Percentiles rank a stretch among this genome's conserved stretches.
Evolutionary conservation across 768 basidiomycete genomes (phyloP).

Genomic region (Boletus pseudo-olivaceus): DNA sequence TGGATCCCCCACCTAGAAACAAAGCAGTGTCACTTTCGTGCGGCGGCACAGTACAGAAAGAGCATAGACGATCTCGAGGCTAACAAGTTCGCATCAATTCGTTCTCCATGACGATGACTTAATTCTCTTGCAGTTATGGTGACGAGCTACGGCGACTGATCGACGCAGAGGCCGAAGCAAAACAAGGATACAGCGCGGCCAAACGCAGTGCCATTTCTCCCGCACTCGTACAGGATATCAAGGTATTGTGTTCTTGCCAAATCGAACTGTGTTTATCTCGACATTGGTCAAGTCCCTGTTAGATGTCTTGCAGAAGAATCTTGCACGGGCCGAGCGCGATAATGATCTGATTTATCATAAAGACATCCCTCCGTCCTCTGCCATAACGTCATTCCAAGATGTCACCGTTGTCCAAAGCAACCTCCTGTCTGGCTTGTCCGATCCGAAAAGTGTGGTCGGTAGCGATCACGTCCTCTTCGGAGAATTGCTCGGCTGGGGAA

Average conservation of each 20-base stretch:
- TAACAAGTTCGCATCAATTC: slow-evolving; percentile 47
- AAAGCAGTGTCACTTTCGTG: slow-evolving; percentile 82
- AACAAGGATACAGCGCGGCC: slow-evolving; percentile 65
- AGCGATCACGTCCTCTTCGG: slow-evolving; percentile 63
- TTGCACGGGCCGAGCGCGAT: slow-evolving; percentile 77
- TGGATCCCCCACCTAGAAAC: slow-evolving; percentile 81
- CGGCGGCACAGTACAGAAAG: slow-evolving; percentile 86
- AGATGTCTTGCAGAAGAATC: slow-evolving; percentile 62
- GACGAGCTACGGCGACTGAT: slow-evolving; percentile 76
- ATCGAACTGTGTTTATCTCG: background rate
- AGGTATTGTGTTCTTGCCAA: slow-evolving; percentile 42
- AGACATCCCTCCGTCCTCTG: slow-evolving; percentile 70
- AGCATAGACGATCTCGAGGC: slow-evolving; percentile 84
- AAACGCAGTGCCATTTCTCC: slow-evolving; percentile 59
- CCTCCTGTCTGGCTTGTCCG: slow-evolving; percentile 51
- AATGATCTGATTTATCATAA: slow-evolving; percentile 96
- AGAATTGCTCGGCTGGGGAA: slow-evolving; percentile 81
- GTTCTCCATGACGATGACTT: background rate
- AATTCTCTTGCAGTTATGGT: slow-evolving; percentile 63
- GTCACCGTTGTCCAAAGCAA: slow-evolving; percentile 63
- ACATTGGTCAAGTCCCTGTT: slow-evolving; percentile 60
- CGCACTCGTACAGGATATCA: slow-evolving; percentile 72
- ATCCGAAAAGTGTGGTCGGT: slow-evolving; percentile 55
- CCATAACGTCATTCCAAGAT: slow-evolving; percentile 61
- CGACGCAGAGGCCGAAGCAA: slow-evolving; percentile 63